Conservation (phyloP, 1,284 basidiomycete species). For the Pseudozyma pruni region DNA sequence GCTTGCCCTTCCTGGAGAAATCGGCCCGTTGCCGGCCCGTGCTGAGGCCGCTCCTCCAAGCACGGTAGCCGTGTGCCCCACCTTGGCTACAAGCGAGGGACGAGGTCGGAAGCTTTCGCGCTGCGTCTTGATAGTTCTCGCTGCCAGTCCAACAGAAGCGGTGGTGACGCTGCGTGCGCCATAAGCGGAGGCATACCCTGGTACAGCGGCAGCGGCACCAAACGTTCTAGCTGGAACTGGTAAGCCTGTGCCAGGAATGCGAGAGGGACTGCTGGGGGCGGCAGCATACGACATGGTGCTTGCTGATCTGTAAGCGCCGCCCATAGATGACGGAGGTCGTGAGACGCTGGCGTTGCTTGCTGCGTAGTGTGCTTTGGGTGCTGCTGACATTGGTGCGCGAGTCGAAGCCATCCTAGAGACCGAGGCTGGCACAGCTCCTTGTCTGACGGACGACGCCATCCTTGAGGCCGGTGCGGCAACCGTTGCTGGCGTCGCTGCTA, state of each 20-base stretch:
- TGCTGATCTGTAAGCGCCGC: slow-evolving; percentile 17
- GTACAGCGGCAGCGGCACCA: slow-evolving; percentile 10
- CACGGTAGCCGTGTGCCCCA: slow-evolving; percentile 19
- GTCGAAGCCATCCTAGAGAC: slow-evolving; percentile 30
- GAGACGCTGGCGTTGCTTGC: slow-evolving; percentile 15
- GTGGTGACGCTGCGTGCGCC: slow-evolving; percentile 28
- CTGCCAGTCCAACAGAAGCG: slow-evolving; percentile 14
- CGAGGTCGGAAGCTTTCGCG: slow-evolving; percentile 47
- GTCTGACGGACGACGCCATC: slow-evolving; percentile 15
- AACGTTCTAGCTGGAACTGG: slow-evolving; percentile 18
- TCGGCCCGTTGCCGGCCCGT: slow-evolving; percentile 1
- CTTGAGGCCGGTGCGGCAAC: slow-evolving; percentile 18
- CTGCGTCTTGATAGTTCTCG: slow-evolving; percentile 29
- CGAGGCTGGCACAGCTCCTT: slow-evolving; percentile 18
- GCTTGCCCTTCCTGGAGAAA: slow-evolving; percentile 45
- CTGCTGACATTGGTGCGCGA: slow-evolving; percentile 31
- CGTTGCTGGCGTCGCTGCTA: slow-evolving; percentile 33
- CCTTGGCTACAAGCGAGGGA: slow-evolving; percentile 44
- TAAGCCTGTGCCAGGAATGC: slow-evolving; percentile 34
- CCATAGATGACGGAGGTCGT: slow-evolving; percentile 37
- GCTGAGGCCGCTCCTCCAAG: slow-evolving; percentile 17
- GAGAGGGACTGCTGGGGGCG: slow-evolving; percentile 36
- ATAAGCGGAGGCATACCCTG: slow-evolving; percentile 18
- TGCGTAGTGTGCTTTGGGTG: slow-evolving; percentile 19
- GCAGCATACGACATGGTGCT: slow-evolving; percentile 36